Evolutionary conservation across 768 basidiomycete species (phyloP).

Genomic region (Collybia sordida): DNA sequence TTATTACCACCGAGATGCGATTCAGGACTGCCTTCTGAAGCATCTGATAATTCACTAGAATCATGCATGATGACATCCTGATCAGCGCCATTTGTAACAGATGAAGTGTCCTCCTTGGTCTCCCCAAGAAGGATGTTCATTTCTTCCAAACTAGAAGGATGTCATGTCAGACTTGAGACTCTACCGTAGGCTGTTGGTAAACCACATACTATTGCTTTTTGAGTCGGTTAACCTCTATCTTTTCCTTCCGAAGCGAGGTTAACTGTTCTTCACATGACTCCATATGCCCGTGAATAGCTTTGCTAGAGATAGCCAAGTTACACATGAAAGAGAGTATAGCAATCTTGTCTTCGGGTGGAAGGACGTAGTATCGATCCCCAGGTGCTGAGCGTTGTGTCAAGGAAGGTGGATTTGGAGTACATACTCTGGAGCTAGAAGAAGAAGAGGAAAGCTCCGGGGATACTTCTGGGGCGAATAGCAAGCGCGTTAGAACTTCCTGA

Average conservation of each 20-base stretch:
- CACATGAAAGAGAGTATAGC: conserved; percentile 86
- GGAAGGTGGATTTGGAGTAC: conserved; percentile 43
- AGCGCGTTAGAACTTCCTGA: conserved; percentile 65
- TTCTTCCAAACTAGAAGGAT: conserved; percentile 59
- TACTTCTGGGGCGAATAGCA: conserved; percentile 69
- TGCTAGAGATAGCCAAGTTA: conserved; percentile 88
- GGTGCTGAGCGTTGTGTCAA: conserved; percentile 51
- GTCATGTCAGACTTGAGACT: conserved; percentile 7
- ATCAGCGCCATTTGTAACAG: conserved; percentile 44
- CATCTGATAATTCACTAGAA: conserved; percentile 73
- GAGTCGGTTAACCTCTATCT: conserved; percentile 90
- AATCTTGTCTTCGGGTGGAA: conserved; percentile 80
- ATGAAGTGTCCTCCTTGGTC: conserved; percentile 43
- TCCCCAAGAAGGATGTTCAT: conserved; percentile 67
- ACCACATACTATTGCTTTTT: conserved; percentile 82
- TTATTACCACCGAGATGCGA: conserved; percentile 44
- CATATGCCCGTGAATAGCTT: conserved; percentile 84
- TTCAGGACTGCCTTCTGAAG: conserved; percentile 65
- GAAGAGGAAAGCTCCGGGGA: conserved; percentile 41
- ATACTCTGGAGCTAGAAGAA: conserved; percentile 44
- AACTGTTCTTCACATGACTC: conserved; percentile 88
- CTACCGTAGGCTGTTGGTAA: not conserved
- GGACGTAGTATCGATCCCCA: conserved; percentile 65
- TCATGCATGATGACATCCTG: conserved; percentile 66
- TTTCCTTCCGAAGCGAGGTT: conserved; percentile 92